Percentiles rank a stretch among this genome's conserved stretches.
phyloP scores from a whole-genome alignment of 306 rosid species.

The Sophora flavescens region DNA sequence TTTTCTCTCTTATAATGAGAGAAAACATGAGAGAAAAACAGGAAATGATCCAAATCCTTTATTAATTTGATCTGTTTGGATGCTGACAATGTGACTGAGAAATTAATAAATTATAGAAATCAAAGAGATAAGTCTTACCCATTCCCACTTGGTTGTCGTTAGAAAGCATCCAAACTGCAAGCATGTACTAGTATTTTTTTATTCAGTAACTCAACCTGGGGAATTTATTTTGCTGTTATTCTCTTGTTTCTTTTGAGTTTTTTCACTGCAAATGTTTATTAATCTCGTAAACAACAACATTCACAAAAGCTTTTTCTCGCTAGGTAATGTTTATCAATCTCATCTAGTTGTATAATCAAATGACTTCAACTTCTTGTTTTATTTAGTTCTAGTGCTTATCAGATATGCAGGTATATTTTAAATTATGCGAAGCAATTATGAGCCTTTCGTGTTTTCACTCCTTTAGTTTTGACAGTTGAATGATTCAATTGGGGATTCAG shows the following conservation, averaged over 20 bases:
- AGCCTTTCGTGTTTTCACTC: slow-evolving; percentile 60
- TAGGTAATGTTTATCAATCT: background rate
- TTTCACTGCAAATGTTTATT: background rate
- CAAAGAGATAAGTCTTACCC: background rate
- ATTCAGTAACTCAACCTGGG: background rate
- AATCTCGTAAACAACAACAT: background rate
- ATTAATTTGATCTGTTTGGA: slow-evolving; percentile 36
- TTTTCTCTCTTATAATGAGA: too few relatives aligned
- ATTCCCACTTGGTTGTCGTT: slow-evolving; percentile 2
- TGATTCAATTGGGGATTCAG: slow-evolving; percentile 52
- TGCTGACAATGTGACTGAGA: slow-evolving; percentile 38
- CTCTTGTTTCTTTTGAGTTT: background rate
- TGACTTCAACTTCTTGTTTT: background rate
- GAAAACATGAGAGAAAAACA: too few relatives aligned
- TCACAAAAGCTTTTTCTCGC: too few relatives aligned
- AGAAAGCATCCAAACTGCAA: slow-evolving; percentile 4
- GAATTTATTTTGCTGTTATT: background rate
- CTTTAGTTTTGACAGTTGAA: slow-evolving; percentile 66
- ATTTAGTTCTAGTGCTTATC: slow-evolving; percentile 20
- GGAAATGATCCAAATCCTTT: background rate
- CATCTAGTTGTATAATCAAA: background rate
- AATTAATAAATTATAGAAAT: background rate
- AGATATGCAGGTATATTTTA: background rate
- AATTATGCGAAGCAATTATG: slow-evolving; percentile 52
- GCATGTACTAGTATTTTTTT: background rate